A percentile compares a stretch with the other conserved stretches of the same genome.
Evolutionary conservation across 305 asterid genomes (phyloP).

Genomic region (Fraxinus xanthoxyloides): DNA sequence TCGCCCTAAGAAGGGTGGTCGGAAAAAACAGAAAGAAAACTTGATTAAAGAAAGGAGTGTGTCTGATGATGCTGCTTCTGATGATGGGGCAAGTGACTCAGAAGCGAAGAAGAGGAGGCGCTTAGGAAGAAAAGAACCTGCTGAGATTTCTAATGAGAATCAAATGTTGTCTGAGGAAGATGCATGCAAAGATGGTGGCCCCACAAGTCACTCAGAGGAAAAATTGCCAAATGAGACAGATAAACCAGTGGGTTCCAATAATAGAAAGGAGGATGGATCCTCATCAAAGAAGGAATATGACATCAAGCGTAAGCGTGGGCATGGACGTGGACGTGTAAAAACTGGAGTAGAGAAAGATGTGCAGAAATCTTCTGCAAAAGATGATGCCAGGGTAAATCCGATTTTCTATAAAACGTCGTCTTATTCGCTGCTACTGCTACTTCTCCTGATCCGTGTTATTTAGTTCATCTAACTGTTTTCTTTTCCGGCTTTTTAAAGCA

Average conservation of each 20-base stretch:
- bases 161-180: slow-evolving; percentile 38
- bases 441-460: slow-evolving; percentile 8
- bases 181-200: slow-evolving; percentile 42
- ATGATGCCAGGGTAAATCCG: slow-evolving; percentile 45
- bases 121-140: slow-evolving; percentile 39
- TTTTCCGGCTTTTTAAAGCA: slow-evolving; percentile 36
- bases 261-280: slow-evolving; percentile 36
- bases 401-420: slow-evolving; percentile 12
- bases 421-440: slow-evolving; percentile 19
- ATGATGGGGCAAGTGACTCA: slow-evolving; percentile 47
- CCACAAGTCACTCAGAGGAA: slow-evolving; percentile 50
- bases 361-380: slow-evolving; percentile 43
- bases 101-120: slow-evolving; percentile 44
- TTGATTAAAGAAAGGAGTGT: slow-evolving; percentile 36
- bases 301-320: slow-evolving; percentile 30
- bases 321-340: slow-evolving; percentile 56
- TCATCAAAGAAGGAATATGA: slow-evolving; percentile 42
- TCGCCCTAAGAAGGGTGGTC: slow-evolving; percentile 36
- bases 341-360: slow-evolving; percentile 38
- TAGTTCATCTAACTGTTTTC: slow-evolving; percentile 17
- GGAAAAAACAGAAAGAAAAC: slow-evolving; percentile 39
- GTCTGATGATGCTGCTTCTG: slow-evolving; percentile 32
- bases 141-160: slow-evolving; percentile 36
- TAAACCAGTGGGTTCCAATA: slow-evolving; percentile 40
- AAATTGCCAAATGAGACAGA: slow-evolving; percentile 45